Conservation (phyloP, 257 asterid species). For the Solanum chilense region DNA sequence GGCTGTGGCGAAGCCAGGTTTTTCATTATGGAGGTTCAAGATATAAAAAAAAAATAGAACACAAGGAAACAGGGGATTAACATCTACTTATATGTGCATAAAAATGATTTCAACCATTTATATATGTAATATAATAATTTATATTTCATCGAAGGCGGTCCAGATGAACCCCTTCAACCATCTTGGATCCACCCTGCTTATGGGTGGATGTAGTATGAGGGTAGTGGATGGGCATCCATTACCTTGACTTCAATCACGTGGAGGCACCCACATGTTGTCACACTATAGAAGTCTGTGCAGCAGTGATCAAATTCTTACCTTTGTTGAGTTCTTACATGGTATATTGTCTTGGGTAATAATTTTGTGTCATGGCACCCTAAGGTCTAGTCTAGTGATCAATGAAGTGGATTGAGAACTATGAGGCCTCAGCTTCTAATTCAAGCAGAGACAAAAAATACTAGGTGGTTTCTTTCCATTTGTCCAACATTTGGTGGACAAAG, state of each 20-base stretch:
- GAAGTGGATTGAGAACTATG: not conserved
- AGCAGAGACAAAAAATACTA: not conserved
- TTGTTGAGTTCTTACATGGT: not conserved
- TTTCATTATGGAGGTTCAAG: not conserved
- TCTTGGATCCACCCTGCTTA: not conserved
- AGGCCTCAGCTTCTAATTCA: not conserved
- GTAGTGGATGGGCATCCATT: not conserved
- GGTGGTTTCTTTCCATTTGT: not conserved
- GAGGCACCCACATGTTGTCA: not conserved
- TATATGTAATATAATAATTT: too few species aligned
- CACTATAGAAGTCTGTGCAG: not conserved
- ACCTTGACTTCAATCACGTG: not conserved
- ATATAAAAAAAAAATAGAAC: not conserved
- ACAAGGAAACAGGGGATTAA: not conserved
- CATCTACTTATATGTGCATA: not conserved
- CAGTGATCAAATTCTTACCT: not conserved
- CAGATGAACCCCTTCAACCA: not conserved
- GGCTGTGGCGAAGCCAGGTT: not conserved
- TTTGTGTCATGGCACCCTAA: not conserved
- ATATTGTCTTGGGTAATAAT: not conserved
- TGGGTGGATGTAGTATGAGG: not conserved
- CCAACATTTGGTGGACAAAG: not conserved
- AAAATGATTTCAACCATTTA: not conserved
- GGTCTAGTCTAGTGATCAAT: not conserved
- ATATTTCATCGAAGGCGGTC: not conserved